Conservation (phyloP, 768 basidiomycete genomes). For the Mycena crocata region DNA sequence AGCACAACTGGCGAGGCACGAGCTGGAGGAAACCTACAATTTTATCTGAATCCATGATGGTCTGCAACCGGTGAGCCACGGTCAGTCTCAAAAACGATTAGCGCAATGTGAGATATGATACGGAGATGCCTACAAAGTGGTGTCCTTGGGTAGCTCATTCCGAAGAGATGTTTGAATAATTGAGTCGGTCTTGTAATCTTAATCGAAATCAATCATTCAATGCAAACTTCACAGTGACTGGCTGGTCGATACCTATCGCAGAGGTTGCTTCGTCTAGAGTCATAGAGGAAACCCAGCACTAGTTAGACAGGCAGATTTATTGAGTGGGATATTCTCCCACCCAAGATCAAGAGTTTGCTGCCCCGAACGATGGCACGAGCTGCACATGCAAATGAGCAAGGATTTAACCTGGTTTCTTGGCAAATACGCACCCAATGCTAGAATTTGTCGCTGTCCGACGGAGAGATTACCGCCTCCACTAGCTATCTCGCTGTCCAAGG, state of each 20-base stretch:
- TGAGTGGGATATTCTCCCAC: too few relatives aligned
- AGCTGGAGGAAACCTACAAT: constrained; percentile 42
- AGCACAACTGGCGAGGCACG: constrained; percentile 19
- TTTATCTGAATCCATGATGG: constrained; percentile 48
- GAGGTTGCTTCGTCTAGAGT: constrained; percentile 34
- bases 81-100: too few relatives aligned
- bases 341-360: constrained; percentile 38
- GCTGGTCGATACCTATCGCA: constrained; percentile 14
- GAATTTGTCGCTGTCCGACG: constrained; percentile 61
- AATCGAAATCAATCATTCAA: neutral
- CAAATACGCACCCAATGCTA: constrained; percentile 51
- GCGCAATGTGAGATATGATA: too few relatives aligned
- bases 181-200: constrained; percentile 51
- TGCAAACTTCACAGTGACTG: too few relatives aligned
- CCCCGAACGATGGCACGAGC: constrained; percentile 34
- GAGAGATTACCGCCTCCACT: constrained; percentile 47
- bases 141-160: constrained; percentile 48
- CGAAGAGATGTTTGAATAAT: constrained; percentile 58
- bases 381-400: neutral
- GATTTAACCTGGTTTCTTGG: neutral
- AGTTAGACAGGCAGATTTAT: too few relatives aligned
- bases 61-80: constrained; percentile 46
- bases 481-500: constrained; percentile 46
- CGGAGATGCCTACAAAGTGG: too few relatives aligned
- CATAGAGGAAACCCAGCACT: too few relatives aligned